Base-by-base conservation (phyloP, 352 stramenopile genomes). In the Phytopythium ostracodes region DNA sequence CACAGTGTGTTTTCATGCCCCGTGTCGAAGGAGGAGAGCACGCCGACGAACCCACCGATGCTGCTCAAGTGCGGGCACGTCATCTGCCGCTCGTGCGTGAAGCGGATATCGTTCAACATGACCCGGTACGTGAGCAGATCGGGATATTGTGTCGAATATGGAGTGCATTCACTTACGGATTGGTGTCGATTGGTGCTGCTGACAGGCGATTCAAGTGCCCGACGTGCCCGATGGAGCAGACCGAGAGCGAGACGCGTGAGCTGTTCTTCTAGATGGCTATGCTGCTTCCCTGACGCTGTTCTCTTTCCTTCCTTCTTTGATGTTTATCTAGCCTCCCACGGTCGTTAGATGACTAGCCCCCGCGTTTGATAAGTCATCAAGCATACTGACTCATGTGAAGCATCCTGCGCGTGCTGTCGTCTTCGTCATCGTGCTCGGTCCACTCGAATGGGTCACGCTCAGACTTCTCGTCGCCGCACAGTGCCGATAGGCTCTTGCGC, bases 1-100 rank as follows among this genome's bases (percentile, higher is more conserved):
- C 88, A 96, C 66, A 92, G 76, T 8, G 84, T 96, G 27, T 96
- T 96, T 38, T 89, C 84, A 33, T 96, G 88, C 40, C 88, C 88
- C 24, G 85, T 96, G 15, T 92, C 85, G 0, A 91, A 94, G 64
- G 88, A 96, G 71, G 84, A 92, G 60, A 92, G 82, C 65, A 88
- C 85, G n/a, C 75, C 82, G 27, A 76, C 78, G 0, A 96, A 96
- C 49, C 87, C 88, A 24, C 88, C 88, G 50, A 82, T 93, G 70
- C 69, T 96, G 55, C 73, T 96, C 20, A 94, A 93, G 63, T 96
- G 88, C 49, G 88, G 88, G 1, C 88, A 96, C 60, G 87, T 88
- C 2, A 92, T 96, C 42, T 93, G 86, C 65, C 80, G 76, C 47
- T 80, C 79, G 5, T 96, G 87, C 64, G 84, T 96, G 55, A 84